These are phyloP conservation scores for Diphasiastrum complanatum DNA, from an alignment of 83 land plant genomes.

Conservation along the genomic window DNA sequence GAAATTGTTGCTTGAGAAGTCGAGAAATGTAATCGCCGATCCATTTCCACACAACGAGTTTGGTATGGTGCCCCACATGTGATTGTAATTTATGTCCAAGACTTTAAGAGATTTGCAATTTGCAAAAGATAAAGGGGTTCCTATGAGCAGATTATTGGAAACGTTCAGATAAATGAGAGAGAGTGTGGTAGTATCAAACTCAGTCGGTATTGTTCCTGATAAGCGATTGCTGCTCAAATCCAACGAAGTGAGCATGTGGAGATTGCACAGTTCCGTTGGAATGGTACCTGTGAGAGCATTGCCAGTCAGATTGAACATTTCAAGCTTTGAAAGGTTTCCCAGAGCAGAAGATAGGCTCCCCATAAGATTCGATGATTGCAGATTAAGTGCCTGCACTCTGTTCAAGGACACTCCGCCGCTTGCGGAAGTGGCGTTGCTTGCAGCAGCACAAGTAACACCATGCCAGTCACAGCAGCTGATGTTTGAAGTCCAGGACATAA, in stretches of 20 bases:
- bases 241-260: background rate
- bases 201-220: background rate
- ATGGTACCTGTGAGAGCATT: slow-evolving; percentile 11
- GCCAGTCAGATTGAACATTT: slow-evolving; percentile 3
- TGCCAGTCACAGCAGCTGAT: too few species aligned
- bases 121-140: background rate
- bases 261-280: background rate
- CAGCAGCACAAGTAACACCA: too few species aligned
- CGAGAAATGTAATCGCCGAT: background rate
- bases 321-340: background rate
- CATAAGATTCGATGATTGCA: background rate
- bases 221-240: slow-evolving; percentile 5
- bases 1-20: background rate
- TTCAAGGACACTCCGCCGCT: background rate
- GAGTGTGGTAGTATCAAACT: background rate
- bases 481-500: too few species aligned
- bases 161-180: background rate
- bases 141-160: background rate
- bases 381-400: background rate
- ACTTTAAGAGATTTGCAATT: background rate
- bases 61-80: background rate
- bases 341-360: slow-evolving; percentile 1
- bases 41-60: background rate
- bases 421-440: background rate
- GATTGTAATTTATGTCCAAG: background rate